Evolutionary conservation across 2,329 filamentous ascomycete species (phyloP).

Genomic region (Sporothrix pallida): DNA sequence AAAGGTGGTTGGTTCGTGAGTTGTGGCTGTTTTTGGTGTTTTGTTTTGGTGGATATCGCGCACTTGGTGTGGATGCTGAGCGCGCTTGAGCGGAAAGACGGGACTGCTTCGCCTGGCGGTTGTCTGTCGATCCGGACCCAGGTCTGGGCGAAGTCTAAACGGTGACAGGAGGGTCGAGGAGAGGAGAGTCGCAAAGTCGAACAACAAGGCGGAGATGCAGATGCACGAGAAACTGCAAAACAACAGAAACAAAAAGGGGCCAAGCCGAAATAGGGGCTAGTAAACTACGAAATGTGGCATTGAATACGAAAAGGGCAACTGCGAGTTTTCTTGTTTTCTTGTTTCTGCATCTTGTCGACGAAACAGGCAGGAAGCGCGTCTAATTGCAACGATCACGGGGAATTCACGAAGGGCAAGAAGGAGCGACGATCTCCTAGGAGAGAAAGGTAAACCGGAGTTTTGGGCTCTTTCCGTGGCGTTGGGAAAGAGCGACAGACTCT

Average conservation of each 20-base stretch:
- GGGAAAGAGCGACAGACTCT: neutral
- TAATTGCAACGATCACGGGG: neutral
- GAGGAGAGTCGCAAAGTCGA: neutral
- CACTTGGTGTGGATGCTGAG: neutral
- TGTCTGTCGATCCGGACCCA: constrained; percentile 13
- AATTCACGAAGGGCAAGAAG: neutral
- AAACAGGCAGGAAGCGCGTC: neutral
- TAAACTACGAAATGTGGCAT: too few species aligned
- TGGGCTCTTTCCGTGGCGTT: neutral
- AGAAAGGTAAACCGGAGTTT: neutral
- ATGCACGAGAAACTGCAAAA: neutral
- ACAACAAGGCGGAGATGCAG: constrained; percentile 11
- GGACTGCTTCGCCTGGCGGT: constrained; percentile 16
- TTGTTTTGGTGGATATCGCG: too few species aligned
- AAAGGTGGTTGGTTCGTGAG: neutral
- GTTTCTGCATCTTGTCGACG: neutral
- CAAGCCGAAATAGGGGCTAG: too few species aligned
- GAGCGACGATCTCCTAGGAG: neutral
- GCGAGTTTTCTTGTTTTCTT: neutral
- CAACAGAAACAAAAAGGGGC: neutral
- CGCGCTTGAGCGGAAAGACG: constrained; percentile 13
- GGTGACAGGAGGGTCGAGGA: neutral
- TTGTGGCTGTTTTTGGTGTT: neutral
- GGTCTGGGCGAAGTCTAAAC: neutral
- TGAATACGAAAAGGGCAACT: neutral